Evolutionary conservation across 345 rosid genomes (phyloP).

Genomic region (Orychophragmus violaceus): DNA sequence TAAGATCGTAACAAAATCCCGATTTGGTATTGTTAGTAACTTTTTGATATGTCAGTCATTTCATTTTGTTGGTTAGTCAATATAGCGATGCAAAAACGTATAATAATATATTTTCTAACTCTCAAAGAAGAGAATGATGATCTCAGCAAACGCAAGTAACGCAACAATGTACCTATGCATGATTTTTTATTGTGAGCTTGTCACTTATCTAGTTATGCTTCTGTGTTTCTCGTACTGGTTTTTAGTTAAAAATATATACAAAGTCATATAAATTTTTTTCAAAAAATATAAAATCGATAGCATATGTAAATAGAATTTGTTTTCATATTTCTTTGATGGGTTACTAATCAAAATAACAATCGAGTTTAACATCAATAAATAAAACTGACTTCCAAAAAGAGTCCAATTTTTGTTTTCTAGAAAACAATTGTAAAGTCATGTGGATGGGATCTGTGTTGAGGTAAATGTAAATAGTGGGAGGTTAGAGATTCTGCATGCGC

Average conservation of each 20-base stretch:
- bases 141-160: no score
- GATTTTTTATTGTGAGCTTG: not conserved
- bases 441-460: conserved; percentile 27
- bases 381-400: not conserved
- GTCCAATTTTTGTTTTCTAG: not conserved
- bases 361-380: not conserved
- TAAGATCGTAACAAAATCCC: conserved; percentile 14
- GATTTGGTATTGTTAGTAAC: conserved; percentile 4
- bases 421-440: conserved; percentile 2
- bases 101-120: not conserved
- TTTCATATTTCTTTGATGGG: not conserved
- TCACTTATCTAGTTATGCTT: not conserved
- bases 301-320: not conserved
- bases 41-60: not conserved
- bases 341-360: not conserved
- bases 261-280: not conserved
- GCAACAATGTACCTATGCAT: not conserved
- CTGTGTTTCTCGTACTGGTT: not conserved
- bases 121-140: not conserved
- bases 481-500: conserved; percentile 36
- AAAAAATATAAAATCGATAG: not conserved
- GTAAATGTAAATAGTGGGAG: conserved; percentile 32
- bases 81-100: not conserved
- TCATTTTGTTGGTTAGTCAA: not conserved
- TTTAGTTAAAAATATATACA: not conserved